Conservation (phyloP, 2,329 filamentous ascomycete genomes). For the Xylaria sp. region DNA sequence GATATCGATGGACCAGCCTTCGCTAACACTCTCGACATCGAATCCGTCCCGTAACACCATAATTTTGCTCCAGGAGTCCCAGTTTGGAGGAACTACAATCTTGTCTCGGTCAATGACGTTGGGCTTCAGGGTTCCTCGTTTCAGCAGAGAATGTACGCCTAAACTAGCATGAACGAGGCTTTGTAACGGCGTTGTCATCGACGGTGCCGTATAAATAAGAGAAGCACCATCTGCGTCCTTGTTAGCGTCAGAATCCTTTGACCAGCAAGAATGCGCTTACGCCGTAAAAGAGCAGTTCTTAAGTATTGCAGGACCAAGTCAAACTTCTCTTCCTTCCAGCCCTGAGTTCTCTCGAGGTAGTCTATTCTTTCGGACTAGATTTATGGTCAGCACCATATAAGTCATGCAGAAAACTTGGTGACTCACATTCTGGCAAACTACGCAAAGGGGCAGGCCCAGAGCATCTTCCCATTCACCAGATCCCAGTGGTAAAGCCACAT, state of each 20-base stretch:
- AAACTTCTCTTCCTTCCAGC: conserved; percentile 95
- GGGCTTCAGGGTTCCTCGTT: conserved; percentile 73
- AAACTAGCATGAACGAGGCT: conserved; percentile 79
- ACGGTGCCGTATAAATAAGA: conserved; percentile 77
- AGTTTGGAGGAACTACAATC: conserved; percentile 90
- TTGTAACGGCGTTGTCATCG: conserved; percentile 69
- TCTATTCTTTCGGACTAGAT: conserved; percentile 80
- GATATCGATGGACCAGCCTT: conserved; percentile 81
- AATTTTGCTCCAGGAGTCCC: conserved; percentile 98
- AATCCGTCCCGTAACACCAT: conserved; percentile 86
- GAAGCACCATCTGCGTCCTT: conserved; percentile 64
- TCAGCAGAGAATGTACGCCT: conserved; percentile 77
- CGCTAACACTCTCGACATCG: conserved; percentile 79
- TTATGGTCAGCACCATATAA: conserved; percentile 16
- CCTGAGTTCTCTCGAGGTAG: conserved; percentile 77
- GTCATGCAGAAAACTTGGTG: conserved; percentile 17
- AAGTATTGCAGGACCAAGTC: conserved; percentile 93
- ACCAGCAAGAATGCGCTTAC: conserved; percentile 43
- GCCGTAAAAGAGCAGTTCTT: conserved; percentile 80
- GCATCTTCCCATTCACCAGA: conserved; percentile 92
- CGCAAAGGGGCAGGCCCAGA: conserved; percentile 77
- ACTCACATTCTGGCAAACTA: conserved; percentile 90
- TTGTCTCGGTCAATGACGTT: conserved; percentile 93
- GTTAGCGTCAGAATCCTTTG: not conserved
- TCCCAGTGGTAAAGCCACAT: conserved; percentile 70